A percentile compares a stretch with the other conserved stretches of the same genome.
Conservation (phyloP, 1,139 yeast genomes). For the Suhomyces bolitotheri region DNA sequence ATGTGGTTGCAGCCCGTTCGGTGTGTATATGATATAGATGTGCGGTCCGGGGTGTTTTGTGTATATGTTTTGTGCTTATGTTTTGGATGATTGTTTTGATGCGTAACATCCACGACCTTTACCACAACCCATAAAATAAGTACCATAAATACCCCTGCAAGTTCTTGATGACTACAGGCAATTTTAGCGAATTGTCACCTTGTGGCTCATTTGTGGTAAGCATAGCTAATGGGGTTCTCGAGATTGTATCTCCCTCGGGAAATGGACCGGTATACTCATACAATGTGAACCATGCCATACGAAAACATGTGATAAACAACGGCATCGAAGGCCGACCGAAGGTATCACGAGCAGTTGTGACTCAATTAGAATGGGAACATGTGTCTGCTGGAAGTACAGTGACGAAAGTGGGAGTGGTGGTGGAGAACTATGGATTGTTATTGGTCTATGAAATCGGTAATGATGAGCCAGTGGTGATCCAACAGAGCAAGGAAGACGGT, state of each 20-base stretch:
- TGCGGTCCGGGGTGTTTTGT: not conserved
- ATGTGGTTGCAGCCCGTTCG: too few relatives aligned
- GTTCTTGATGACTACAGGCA: slow-evolving; percentile 1
- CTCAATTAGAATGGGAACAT: slow-evolving; percentile 33
- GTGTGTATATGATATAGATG: too few relatives aligned
- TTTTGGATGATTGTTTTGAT: slow-evolving; percentile 9
- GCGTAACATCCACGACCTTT: slow-evolving; percentile 2
- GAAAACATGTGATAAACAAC: slow-evolving; percentile 6
- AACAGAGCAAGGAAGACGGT: slow-evolving; percentile 30
- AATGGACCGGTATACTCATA: slow-evolving; percentile 3
- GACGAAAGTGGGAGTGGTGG: slow-evolving; percentile 30
- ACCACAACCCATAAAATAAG: slow-evolving; percentile 1
- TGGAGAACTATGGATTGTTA: slow-evolving; percentile 24
- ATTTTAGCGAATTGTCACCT: slow-evolving; percentile 14
- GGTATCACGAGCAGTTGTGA: slow-evolving; percentile 7
- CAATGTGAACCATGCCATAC: slow-evolving; percentile 7
- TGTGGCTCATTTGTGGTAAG: slow-evolving; percentile 20
- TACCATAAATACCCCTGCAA: too few relatives aligned
- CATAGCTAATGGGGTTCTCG: slow-evolving; percentile 3
- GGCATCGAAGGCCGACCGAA: slow-evolving; percentile 6
- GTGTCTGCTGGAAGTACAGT: slow-evolving; percentile 14
- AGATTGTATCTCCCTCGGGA: slow-evolving; percentile 3
- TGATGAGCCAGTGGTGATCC: slow-evolving; percentile 32
- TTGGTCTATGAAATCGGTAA: slow-evolving; percentile 24
- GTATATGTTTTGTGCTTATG: slow-evolving; percentile 5